Evolutionary conservation across 2,329 filamentous ascomycete species (phyloP).

Genomic region (Corinectria fuckeliana): DNA sequence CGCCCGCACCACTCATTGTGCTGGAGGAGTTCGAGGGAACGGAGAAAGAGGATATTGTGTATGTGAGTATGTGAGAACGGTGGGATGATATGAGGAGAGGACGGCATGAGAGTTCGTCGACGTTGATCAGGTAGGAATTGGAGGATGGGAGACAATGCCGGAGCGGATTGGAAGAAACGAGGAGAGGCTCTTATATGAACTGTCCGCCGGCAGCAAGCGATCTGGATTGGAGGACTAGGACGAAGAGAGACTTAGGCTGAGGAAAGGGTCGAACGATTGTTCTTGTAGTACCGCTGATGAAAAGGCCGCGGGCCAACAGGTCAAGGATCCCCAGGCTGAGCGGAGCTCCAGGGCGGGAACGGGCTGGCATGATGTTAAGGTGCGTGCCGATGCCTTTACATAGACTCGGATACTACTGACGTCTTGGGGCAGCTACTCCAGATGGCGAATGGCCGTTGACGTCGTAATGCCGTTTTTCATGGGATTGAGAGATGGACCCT

Average conservation of each 20-base stretch:
- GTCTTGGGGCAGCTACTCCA: slow-evolving; percentile 37
- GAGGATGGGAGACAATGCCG: slow-evolving; percentile 19
- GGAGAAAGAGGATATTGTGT: neutral
- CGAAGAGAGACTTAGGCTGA: slow-evolving; percentile 29
- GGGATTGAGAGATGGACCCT: slow-evolving; percentile 37
- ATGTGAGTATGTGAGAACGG: neutral
- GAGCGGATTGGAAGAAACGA: slow-evolving; percentile 22
- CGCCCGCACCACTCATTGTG: slow-evolving; percentile 47
- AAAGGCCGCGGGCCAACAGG: slow-evolving; percentile 35
- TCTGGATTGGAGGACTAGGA: slow-evolving; percentile 32
- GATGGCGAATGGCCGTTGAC: slow-evolving; percentile 38
- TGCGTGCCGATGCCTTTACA: slow-evolving; percentile 35
- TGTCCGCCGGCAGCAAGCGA: slow-evolving; percentile 34
- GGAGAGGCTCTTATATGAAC: slow-evolving; percentile 35
- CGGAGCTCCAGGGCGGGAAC: slow-evolving; percentile 36
- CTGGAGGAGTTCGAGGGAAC: slow-evolving; percentile 8
- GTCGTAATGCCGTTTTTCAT: slow-evolving; percentile 39
- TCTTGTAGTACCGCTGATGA: slow-evolving; percentile 35
- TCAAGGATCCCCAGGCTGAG: slow-evolving; percentile 37
- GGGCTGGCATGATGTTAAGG: slow-evolving; percentile 39
- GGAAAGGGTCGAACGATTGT: slow-evolving; percentile 40
- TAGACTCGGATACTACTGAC: slow-evolving; percentile 34
- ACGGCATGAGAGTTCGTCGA: neutral
- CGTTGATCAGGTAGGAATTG: neutral
- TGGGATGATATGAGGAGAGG: neutral